These are phyloP conservation scores for Obelidium mucronatum DNA, from an alignment of 192 early-diverging fungal species.

Conservation along the genomic window DNA sequence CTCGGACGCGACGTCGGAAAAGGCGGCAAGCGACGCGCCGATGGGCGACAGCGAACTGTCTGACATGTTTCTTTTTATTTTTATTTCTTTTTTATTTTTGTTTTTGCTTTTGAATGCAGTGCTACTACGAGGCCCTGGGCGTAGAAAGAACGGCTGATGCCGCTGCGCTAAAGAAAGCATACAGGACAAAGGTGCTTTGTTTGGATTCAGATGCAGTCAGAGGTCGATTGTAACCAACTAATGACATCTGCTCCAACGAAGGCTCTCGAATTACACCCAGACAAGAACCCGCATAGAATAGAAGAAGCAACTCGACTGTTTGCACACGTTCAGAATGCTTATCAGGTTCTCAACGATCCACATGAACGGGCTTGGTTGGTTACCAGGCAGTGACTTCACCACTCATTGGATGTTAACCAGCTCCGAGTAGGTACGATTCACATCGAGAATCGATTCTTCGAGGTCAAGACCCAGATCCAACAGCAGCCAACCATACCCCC, in stretches of 20 bases:
- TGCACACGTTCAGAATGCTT: conserved; percentile 90
- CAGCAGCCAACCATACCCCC: conserved; percentile 36
- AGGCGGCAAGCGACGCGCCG: too few relatives aligned
- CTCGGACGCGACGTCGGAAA: too few relatives aligned
- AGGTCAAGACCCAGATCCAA: conserved; percentile 69
- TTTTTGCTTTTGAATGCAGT: conserved; percentile 41
- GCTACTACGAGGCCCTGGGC: conserved; percentile 91
- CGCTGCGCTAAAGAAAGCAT: conserved; percentile 90
- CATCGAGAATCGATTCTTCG: conserved; percentile 93
- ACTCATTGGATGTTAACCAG: not conserved
- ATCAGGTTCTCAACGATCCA: conserved; percentile 90
- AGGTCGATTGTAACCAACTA: not conserved
- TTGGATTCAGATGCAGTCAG: not conserved
- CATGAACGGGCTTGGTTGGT: conserved; percentile 88
- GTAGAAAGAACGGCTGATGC: conserved; percentile 76
- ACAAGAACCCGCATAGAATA: conserved; percentile 85
- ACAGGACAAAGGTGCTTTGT: conserved; percentile 40
- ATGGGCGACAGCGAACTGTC: too few relatives aligned
- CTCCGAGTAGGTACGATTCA: conserved; percentile 76
- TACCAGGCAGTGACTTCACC: conserved; percentile 58
- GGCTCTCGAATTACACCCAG: conserved; percentile 69
- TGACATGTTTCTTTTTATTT: too few relatives aligned
- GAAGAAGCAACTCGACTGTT: conserved; percentile 90
- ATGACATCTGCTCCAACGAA: not conserved
- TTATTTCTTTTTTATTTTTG: too few relatives aligned